phyloP scores from a whole-genome alignment of 2,329 filamentous ascomycete species.

The Sclerotinia minor region DNA sequence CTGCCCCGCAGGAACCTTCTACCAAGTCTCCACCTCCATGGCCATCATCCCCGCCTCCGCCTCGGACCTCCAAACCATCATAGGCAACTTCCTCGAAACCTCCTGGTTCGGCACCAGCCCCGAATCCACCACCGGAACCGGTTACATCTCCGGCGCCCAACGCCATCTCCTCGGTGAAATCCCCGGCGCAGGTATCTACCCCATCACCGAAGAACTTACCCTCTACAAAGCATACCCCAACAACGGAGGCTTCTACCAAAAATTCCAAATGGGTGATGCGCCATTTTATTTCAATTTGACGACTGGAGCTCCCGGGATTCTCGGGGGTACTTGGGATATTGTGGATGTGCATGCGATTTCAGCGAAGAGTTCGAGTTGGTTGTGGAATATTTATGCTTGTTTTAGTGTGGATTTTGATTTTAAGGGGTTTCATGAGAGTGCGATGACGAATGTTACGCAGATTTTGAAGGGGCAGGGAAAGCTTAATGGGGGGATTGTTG shows the following conservation, averaged over 20 bases:
- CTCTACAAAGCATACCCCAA: neutral
- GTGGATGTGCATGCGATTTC: constrained; percentile 10
- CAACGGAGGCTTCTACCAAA: neutral
- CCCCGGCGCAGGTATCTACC: constrained; percentile 7
- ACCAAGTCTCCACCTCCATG: neutral
- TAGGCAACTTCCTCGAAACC: constrained; percentile 9
- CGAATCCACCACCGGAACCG: neutral
- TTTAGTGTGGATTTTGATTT: constrained; percentile 12
- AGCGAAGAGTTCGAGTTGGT: neutral
- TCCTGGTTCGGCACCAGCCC: constrained; percentile 9
- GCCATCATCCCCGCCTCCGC: neutral
- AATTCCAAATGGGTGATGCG: constrained; percentile 5
- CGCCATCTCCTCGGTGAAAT: neutral
- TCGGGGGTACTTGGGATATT: constrained; percentile 5
- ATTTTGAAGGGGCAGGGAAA: neutral
- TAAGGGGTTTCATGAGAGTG: constrained; percentile 15
- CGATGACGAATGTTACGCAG: constrained; percentile 6
- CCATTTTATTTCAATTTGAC: constrained; percentile 9
- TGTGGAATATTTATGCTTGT: constrained; percentile 22
- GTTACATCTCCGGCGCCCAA: neutral
- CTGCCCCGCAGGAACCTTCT: constrained; percentile 11
- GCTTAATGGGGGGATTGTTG: neutral
- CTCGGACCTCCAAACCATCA: neutral
- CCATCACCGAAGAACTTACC: constrained; percentile 13
- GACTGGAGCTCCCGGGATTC: neutral